Conservation (phyloP, 768 basidiomycete species). For the Suillus spraguei region DNA sequence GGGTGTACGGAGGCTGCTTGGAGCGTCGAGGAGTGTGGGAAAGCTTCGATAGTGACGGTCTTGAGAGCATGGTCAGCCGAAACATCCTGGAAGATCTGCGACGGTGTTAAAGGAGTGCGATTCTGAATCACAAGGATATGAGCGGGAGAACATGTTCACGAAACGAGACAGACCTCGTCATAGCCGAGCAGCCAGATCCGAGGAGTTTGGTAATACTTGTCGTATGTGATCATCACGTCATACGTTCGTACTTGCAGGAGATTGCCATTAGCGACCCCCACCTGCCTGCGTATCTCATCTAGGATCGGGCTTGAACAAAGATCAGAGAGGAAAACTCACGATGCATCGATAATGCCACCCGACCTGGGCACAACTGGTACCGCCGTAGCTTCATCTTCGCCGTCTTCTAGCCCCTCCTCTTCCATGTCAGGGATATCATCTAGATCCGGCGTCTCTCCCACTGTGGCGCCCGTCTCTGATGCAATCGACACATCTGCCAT, state of each 20-base stretch:
- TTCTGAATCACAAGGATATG: conserved; percentile 54
- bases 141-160: conserved; percentile 4
- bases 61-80: conserved; percentile 97
- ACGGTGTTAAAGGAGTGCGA: conserved; percentile 81
- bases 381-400: conserved; percentile 84
- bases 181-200: conserved; percentile 98
- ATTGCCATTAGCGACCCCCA: conserved; percentile 75
- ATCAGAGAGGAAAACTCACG: conserved; percentile 38
- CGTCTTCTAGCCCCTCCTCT: conserved; percentile 88
- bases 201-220: conserved; percentile 99
- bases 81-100: conserved; percentile 96
- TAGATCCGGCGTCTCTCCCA: conserved; percentile 79
- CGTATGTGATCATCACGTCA: conserved; percentile 99
- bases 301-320: conserved; percentile 9
- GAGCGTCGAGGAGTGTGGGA: conserved; percentile 88
- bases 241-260: conserved; percentile 96
- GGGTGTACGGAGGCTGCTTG: conserved; percentile 95
- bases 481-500: conserved; percentile 49
- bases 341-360: conserved; percentile 45
- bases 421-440: conserved; percentile 99
- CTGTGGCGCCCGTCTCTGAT: conserved; percentile 35
- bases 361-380: conserved; percentile 63
- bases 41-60: conserved; percentile 97
- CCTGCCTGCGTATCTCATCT: conserved; percentile 43
- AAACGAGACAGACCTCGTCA: conserved; percentile 72